Conservation (phyloP, 169 alveolate genomes). For the Cryptosporidium ubiquitum region DNA sequence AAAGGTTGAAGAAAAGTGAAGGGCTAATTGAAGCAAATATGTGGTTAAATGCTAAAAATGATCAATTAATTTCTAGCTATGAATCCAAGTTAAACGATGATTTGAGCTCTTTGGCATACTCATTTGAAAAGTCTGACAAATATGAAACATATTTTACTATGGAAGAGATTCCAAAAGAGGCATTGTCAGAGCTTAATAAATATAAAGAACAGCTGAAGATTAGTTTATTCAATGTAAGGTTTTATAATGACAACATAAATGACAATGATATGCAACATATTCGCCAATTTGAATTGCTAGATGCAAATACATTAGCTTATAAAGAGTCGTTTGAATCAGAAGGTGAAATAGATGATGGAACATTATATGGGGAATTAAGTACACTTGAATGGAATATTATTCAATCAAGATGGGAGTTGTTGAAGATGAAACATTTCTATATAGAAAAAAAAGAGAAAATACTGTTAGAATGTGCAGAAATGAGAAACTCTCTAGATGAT, state of each 20-base stretch:
- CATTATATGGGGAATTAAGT: conserved; percentile 51
- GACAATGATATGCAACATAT: conserved; percentile 60
- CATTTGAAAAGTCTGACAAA: conserved; percentile 15
- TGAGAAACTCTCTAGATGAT: conserved; percentile 30
- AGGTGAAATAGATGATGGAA: conserved; percentile 66
- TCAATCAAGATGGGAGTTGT: conserved; percentile 60
- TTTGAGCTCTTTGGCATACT: conserved; percentile 29
- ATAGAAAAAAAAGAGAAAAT: conserved; percentile 57
- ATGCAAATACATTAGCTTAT: neutral
- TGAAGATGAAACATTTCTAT: conserved; percentile 43
- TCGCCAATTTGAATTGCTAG: conserved; percentile 27
- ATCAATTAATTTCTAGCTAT: conserved; percentile 6
- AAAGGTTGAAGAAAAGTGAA: conserved; percentile 35
- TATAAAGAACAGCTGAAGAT: conserved; percentile 39
- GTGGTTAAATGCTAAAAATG: conserved; percentile 42
- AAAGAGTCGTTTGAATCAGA: conserved; percentile 51
- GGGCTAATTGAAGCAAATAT: conserved; percentile 59
- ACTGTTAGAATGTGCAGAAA: conserved; percentile 45
- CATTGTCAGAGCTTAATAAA: conserved; percentile 43
- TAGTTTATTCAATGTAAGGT: conserved; percentile 23
- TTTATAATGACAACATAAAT: conserved; percentile 17
- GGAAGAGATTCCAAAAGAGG: conserved; percentile 50
- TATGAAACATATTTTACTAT: neutral
- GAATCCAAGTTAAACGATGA: conserved; percentile 52
- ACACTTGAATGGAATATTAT: conserved; percentile 59